phyloP scores from a whole-genome alignment of 371 early-diverging fungal genomes.

The Apophysomyces trapeziformis region DNA sequence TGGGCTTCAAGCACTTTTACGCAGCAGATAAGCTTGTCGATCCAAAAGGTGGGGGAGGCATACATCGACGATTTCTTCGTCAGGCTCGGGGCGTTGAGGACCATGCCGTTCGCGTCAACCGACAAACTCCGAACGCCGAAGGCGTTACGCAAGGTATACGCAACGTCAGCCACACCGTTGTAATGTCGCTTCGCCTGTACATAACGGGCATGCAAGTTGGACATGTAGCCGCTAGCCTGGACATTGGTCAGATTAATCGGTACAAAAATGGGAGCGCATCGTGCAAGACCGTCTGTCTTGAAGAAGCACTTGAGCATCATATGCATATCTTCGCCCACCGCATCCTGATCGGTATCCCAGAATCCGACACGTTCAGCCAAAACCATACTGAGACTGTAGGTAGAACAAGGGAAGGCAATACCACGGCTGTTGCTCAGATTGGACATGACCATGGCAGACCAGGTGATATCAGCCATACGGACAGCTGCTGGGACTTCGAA shows the following conservation, averaged over 20 bases:
- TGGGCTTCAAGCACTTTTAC: constrained; percentile 59
- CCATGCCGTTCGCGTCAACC: constrained; percentile 14
- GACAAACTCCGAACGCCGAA: constrained; percentile 20
- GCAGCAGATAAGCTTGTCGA: constrained; percentile 46
- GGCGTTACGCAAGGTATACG: constrained; percentile 44
- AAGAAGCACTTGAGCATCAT: constrained; percentile 77
- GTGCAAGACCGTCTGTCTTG: constrained; percentile 59
- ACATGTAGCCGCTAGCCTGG: constrained; percentile 54
- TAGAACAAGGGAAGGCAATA: constrained; percentile 70
- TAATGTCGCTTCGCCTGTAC: constrained; percentile 68
- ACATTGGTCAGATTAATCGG: constrained; percentile 73
- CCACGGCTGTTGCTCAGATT: constrained; percentile 64
- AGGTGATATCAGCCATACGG: constrained; percentile 69
- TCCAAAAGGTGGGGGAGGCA: constrained; percentile 36
- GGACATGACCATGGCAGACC: constrained; percentile 72
- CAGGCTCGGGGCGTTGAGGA: constrained; percentile 23
- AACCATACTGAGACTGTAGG: constrained; percentile 66
- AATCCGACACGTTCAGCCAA: constrained; percentile 65
- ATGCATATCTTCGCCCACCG: constrained; percentile 78
- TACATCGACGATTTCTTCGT: constrained; percentile 44
- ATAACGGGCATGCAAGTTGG: constrained; percentile 57
- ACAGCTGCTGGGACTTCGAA: constrained; percentile 71
- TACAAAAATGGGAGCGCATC: constrained; percentile 64
- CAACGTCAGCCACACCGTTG: constrained; percentile 54
- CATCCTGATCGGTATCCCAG: constrained; percentile 75